Evolutionary conservation across 2,329 filamentous ascomycete genomes (phyloP).

Genomic region (Reticulascus tulasneorum): DNA sequence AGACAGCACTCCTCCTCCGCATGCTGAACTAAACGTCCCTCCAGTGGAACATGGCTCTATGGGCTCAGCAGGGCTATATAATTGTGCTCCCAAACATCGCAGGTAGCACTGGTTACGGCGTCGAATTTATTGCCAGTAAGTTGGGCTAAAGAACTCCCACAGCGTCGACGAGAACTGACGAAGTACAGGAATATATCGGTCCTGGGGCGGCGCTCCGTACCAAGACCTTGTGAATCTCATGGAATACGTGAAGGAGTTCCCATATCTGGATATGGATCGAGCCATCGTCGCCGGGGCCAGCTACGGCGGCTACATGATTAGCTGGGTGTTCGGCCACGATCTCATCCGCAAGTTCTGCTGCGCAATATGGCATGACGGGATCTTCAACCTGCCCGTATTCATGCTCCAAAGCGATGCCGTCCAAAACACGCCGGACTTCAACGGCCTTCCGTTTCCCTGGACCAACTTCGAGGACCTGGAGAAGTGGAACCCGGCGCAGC

Average conservation of each 20-base stretch:
- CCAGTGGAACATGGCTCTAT: conserved; percentile 51
- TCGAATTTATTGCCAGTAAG: conserved; percentile 27
- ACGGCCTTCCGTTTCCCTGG: conserved; percentile 41
- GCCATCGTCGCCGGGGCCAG: conserved; percentile 50
- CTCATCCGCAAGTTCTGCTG: conserved; percentile 38
- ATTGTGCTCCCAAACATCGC: conserved; percentile 57
- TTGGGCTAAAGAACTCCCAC: neutral
- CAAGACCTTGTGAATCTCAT: conserved; percentile 52
- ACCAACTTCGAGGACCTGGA: conserved; percentile 39
- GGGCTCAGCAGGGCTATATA: conserved; percentile 58
- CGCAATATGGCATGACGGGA: conserved; percentile 46
- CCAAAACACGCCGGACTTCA: conserved; percentile 29
- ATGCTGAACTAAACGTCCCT: neutral
- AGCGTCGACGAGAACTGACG: conserved; percentile 14
- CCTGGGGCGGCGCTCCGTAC: conserved; percentile 52
- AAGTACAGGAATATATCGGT: conserved; percentile 43
- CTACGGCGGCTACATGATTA: conserved; percentile 59
- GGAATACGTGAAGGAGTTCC: conserved; percentile 43
- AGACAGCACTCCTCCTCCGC: neutral
- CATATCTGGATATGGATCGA: conserved; percentile 50
- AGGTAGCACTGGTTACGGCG: conserved; percentile 54
- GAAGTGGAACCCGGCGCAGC: conserved; percentile 46
- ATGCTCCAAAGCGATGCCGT: conserved; percentile 21
- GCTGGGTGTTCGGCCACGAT: conserved; percentile 53
- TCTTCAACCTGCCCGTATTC: conserved; percentile 28